Percentiles rank a stretch among this genome's conserved stretches.
These are phyloP conservation scores for Exserohilum rostratum DNA, from an alignment of 2,329 filamentous ascomycete genomes.

Conservation along the genomic window DNA sequence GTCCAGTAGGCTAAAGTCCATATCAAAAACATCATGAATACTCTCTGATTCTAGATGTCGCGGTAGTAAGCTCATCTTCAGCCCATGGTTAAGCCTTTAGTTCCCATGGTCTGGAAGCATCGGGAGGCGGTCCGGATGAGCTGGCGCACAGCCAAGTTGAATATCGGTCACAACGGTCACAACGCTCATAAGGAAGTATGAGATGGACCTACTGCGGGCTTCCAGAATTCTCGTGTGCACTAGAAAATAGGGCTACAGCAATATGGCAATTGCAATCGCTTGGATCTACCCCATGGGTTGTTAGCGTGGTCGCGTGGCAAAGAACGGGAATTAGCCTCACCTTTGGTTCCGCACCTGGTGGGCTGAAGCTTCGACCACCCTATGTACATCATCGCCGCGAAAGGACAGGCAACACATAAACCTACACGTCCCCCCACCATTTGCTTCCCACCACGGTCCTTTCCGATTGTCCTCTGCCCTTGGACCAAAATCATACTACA, in stretches of 20 bases:
- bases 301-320: constrained; percentile 14
- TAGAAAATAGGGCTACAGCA: not conserved
- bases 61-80: not conserved
- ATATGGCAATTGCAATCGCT: not conserved
- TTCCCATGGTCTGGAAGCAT: not conserved
- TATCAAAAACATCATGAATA: not conserved
- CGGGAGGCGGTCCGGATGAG: not conserved
- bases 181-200: not conserved
- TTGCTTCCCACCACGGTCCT: constrained; percentile 20
- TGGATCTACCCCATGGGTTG: not conserved
- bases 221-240: not conserved
- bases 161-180: not conserved
- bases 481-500: not conserved
- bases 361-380: constrained; percentile 20
- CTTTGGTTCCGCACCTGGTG: constrained; percentile 11
- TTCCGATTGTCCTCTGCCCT: constrained; percentile 11
- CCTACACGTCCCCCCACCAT: constrained; percentile 2
- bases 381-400: constrained; percentile 23
- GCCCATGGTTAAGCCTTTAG: not conserved
- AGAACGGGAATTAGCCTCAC: constrained; percentile 21
- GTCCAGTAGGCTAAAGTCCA: no score
- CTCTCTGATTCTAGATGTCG: not conserved
- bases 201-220: no score
- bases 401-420: constrained; percentile 23
- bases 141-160: no score